These are phyloP conservation scores for Pilatotrama ljubarskyi DNA, from an alignment of 768 basidiomycete species.

Conservation along the genomic window DNA sequence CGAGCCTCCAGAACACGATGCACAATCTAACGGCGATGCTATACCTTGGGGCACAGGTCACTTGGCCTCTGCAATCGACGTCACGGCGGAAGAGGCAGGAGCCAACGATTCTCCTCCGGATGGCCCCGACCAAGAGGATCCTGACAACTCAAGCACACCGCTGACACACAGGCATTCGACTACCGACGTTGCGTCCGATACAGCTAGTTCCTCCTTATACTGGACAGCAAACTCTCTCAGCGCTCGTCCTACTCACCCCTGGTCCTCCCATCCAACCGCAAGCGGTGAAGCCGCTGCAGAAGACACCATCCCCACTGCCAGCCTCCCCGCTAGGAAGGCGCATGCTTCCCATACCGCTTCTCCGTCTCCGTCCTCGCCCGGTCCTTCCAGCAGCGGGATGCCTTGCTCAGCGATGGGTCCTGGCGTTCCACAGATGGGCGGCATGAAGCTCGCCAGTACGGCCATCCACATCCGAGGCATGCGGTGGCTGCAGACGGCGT, in stretches of 20 bases:
- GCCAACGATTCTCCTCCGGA: neutral
- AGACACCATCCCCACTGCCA: constrained; percentile 8
- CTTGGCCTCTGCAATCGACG: neutral
- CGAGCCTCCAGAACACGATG: constrained; percentile 29
- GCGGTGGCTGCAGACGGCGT: neutral
- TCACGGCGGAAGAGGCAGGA: neutral
- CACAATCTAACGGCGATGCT: constrained; percentile 37
- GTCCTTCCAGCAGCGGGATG: neutral
- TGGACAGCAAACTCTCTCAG: neutral
- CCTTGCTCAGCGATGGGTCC: constrained; percentile 9
- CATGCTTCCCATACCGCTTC: neutral
- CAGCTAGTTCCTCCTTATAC: neutral
- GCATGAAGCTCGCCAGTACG: constrained; percentile 13
- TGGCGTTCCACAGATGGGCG: constrained; percentile 2
- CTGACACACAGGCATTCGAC: neutral
- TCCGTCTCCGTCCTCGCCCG: neutral
- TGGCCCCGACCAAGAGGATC: neutral
- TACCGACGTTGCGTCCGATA: neutral
- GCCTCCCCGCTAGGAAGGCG: constrained; percentile 15
- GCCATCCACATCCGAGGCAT: neutral
- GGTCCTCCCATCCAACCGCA: neutral
- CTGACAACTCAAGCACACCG: neutral
- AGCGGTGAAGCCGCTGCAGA: neutral
- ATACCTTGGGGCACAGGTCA: constrained; percentile 41
- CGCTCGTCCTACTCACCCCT: neutral